Evolutionary conservation across 768 basidiomycete genomes (phyloP).

Genomic region (Xerocomellus chrysenteron): DNA sequence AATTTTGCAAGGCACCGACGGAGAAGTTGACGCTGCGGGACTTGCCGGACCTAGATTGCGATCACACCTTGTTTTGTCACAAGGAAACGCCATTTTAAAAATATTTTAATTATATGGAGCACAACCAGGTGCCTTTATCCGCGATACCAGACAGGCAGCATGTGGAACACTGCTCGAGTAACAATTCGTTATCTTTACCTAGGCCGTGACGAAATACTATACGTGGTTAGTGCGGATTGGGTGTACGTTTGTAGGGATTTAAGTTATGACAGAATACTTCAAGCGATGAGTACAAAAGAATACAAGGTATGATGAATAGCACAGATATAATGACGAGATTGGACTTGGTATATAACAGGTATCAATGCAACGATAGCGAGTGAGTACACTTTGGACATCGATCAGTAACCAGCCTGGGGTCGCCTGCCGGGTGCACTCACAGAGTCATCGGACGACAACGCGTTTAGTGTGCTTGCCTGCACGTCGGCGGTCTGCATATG

Average conservation of each 20-base stretch:
- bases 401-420: neutral
- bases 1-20: conserved; percentile 24
- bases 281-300: conserved; percentile 11
- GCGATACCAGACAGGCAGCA: conserved; percentile 11
- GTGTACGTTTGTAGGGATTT: neutral
- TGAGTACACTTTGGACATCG: neutral
- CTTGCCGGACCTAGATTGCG: conserved; percentile 25
- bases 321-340: conserved; percentile 19
- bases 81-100: neutral
- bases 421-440: neutral
- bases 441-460: conserved; percentile 53
- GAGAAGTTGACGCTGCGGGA: conserved; percentile 16
- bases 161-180: conserved; percentile 6
- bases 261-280: conserved; percentile 17
- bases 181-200: conserved; percentile 8
- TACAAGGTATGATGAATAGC: conserved; percentile 25
- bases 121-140: conserved; percentile 11
- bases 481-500: conserved; percentile 69
- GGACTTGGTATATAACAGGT: conserved; percentile 21
- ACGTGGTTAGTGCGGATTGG: conserved; percentile 7
- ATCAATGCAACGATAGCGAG: conserved; percentile 20
- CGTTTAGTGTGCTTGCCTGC: conserved; percentile 80
- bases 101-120: conserved; percentile 1
- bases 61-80: conserved; percentile 12
- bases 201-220: conserved; percentile 12